A percentile compares a stretch with the other conserved stretches of the same genome.
Conservation (phyloP, 345 rosid species). For the Heritiera littoralis region DNA sequence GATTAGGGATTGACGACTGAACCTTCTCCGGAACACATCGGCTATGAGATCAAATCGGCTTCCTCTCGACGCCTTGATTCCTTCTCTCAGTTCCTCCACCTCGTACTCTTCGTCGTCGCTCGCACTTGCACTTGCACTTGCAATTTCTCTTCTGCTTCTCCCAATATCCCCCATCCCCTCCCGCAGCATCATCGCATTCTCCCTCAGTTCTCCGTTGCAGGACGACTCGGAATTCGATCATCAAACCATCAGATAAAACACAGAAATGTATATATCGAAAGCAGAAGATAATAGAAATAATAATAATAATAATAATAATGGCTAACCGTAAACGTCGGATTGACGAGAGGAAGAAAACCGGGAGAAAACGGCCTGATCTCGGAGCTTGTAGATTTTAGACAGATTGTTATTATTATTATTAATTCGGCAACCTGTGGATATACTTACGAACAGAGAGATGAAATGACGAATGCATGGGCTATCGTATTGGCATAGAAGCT, state of each 20-base stretch:
- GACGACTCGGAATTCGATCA: background rate
- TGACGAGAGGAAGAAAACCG: background rate
- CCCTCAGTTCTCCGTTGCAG: background rate
- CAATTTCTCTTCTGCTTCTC: background rate
- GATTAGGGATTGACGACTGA: constrained; percentile 42
- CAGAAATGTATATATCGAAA: background rate
- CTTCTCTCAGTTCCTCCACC: constrained; percentile 44
- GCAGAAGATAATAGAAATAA: background rate
- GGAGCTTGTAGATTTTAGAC: background rate
- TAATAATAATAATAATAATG: background rate
- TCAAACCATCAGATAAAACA: background rate
- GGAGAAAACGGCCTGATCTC: background rate
- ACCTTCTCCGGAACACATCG: constrained; percentile 35
- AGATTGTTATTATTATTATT: background rate
- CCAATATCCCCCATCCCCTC: background rate
- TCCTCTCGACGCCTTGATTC: constrained; percentile 43
- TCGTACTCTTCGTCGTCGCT: constrained; percentile 28
- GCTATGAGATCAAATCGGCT: constrained; percentile 50
- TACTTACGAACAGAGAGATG: background rate
- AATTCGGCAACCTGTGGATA: background rate
- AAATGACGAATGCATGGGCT: background rate
- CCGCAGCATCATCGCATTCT: background rate
- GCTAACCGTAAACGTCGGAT: background rate
- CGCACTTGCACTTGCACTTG: background rate
- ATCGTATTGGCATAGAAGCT: background rate